phyloP scores from a whole-genome alignment of 306 rosid genomes.

The Sindora glabra region DNA sequence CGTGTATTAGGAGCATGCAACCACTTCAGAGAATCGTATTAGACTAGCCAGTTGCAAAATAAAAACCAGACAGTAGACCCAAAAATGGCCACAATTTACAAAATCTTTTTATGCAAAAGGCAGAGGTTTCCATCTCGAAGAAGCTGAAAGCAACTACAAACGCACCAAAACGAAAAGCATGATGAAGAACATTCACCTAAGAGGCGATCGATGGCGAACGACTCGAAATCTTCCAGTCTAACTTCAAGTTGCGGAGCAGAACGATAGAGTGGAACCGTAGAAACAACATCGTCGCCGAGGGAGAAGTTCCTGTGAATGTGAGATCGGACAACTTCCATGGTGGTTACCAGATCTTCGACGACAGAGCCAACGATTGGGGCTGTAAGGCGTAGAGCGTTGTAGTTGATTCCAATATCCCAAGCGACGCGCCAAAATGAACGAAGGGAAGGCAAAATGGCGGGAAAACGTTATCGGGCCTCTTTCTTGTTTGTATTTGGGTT shows the following conservation, averaged over 20 bases:
- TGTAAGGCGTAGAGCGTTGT: not conserved
- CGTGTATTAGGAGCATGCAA: not conserved
- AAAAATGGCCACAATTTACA: not conserved
- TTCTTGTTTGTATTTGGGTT: too few relatives aligned
- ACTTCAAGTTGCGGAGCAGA: constrained; percentile 80
- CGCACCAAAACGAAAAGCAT: not conserved
- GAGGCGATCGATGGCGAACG: constrained; percentile 87
- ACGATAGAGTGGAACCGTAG: constrained; percentile 62
- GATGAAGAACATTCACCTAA: constrained; percentile 41
- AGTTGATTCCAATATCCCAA: constrained; percentile 4
- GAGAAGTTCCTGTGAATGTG: constrained; percentile 32
- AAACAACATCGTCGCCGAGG: constrained; percentile 18
- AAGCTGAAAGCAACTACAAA: not conserved
- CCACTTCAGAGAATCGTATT: not conserved
- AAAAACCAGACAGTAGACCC: constrained; percentile 8
- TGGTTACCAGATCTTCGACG: not conserved
- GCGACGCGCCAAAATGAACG: constrained; percentile 28
- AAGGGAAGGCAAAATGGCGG: constrained; percentile 43
- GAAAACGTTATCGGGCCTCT: constrained; percentile 24
- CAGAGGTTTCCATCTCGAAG: constrained; percentile 2
- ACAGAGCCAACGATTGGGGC: not conserved
- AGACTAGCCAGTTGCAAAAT: not conserved
- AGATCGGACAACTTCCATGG: constrained; percentile 54
- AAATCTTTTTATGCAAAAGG: not conserved
- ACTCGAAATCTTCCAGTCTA: constrained; percentile 83